These are phyloP conservation scores for Flaveria linearis DNA, from an alignment of 129 eudicot species.

Conservation along the genomic window DNA sequence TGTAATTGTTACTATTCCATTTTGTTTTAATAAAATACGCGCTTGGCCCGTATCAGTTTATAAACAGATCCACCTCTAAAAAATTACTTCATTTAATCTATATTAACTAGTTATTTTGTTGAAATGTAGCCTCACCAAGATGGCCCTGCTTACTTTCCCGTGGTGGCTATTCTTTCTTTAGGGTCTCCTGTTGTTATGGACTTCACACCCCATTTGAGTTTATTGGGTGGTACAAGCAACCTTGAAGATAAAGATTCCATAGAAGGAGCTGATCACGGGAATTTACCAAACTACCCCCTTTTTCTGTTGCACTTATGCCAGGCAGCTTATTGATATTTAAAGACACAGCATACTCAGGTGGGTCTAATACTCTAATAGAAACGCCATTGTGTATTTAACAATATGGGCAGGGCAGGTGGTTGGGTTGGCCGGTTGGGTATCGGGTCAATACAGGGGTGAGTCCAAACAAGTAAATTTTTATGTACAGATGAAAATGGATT, in stretches of 20 bases:
- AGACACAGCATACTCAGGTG: conserved; percentile 84
- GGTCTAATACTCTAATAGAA: background rate
- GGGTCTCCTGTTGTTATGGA: conserved; percentile 94
- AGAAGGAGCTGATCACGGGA: conserved; percentile 20
- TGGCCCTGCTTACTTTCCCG: conserved; percentile 95
- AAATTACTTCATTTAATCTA: background rate
- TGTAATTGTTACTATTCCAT: background rate
- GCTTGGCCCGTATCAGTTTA: background rate
- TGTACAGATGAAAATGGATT: background rate
- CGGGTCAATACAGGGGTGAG: background rate
- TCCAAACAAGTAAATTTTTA: background rate
- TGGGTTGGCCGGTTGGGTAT: background rate
- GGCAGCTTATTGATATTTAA: conserved; percentile 85
- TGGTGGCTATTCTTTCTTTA: conserved; percentile 89
- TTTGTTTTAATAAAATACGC: background rate
- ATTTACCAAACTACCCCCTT: conserved; percentile 37
- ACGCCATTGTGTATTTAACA: background rate
- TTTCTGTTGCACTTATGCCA: conserved; percentile 81
- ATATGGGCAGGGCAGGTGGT: background rate
- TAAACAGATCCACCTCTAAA: background rate
- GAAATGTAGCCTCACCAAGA: conserved; percentile 90
- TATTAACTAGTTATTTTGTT: conserved; percentile 16
- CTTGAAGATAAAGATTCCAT: conserved; percentile 25
- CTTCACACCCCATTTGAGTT: conserved; percentile 71
- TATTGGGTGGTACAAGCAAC: conserved; percentile 22